Evolutionary conservation across 352 stramenopile genomes (phyloP), one percentile per base, ranked within the genome.

Genomic region (Pythium aquatile): DNA sequence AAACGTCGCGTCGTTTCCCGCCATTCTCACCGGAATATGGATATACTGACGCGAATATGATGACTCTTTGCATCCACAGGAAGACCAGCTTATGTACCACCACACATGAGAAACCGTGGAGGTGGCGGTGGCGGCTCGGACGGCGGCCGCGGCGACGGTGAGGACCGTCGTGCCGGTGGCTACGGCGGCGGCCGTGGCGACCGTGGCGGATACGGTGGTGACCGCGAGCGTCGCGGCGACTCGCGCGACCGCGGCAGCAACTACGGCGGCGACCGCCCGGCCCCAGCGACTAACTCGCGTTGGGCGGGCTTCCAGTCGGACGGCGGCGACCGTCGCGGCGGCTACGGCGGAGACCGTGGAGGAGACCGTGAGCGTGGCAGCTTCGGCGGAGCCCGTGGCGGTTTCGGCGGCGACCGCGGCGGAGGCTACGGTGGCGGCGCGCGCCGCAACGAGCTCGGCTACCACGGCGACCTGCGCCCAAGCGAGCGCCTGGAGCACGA

Each of bases 361-460:
- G 75, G 79, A 28, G 63, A 68, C 29, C 29, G 56, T 65, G 65
- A 24, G 20, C 20, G 20, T 24, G 20, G 20, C 20, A 24, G 59
- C 30, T 49, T 66, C 33, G 64, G 63, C 39, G 55, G 69, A 28
- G 72, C 61, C 29, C 70, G 75, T 49, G 69, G 72, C 14, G 49
- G 52, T 26, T 30, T 29, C 42, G 49, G 61, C n/a, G 58, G 58
- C 33, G 16, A n/a, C 39, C 20, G 54, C 29, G 42, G 63, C 33
- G 55, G 66, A 24, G 69, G 79, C 58, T 79, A 77, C 28, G 75
- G 78, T 33, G 81, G 83, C 48, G 77, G 74, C 42, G 42, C 70
- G 28, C 87, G 93, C 39, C 77, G 84, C 26, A 99, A 99, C 70
- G 89, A 98, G 67, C 77, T 98, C 29, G 97, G 97, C 33, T 99